Base-by-base conservation (phyloP, 2,329 filamentous ascomycete genomes). In the Aspergillus aculeatus region DNA sequence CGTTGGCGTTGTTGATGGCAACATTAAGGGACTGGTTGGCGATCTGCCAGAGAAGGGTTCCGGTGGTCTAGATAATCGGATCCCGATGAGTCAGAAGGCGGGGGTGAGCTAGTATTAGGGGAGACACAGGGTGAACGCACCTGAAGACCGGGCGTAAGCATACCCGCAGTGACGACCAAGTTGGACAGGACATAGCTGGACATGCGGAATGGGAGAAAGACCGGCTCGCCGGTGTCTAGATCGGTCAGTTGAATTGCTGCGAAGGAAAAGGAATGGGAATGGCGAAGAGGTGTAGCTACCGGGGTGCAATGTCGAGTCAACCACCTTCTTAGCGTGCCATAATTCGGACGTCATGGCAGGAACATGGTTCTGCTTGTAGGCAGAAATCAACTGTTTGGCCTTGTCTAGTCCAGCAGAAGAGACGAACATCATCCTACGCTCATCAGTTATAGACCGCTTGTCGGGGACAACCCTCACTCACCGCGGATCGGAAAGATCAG, bases 1-100 rank as follows among this genome's bases (percentile, higher is more conserved):
- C 92, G 76, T 99, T 99, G 73, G 94, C 91, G 75, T 87, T 92
- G 84, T 99, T 99, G 83, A 99, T 94, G 67, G 92, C 94, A 29
- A 99, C 95, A 75, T 99, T 99, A 69, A 99, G 88, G 12, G 93
- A 97, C 81, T 99, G 95, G 79, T 99, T 99, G 67, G 90, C 86
- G 60, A 97, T 86, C 79, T 99, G 95, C 95, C 95, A 99, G 66
- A 89, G 88, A 41, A 98, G 83, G 5, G 92, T 97, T 55, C 94
- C 95, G 47, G 85, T 84, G 49, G 89, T 96, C 83, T 90, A 66
- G 16, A 38, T 3, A 14, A 2, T 9, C 11, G 41, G 29, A 24
- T 19, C 21, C 23, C 1, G 29, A 31, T 47, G 11, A 32, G 24
- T 44, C 41, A 19, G 31, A 29, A 10, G n/a, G 11, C 53, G 56